Evolutionary conservation across 306 rosid species (phyloP).

Genomic region (Argentina anserina): DNA sequence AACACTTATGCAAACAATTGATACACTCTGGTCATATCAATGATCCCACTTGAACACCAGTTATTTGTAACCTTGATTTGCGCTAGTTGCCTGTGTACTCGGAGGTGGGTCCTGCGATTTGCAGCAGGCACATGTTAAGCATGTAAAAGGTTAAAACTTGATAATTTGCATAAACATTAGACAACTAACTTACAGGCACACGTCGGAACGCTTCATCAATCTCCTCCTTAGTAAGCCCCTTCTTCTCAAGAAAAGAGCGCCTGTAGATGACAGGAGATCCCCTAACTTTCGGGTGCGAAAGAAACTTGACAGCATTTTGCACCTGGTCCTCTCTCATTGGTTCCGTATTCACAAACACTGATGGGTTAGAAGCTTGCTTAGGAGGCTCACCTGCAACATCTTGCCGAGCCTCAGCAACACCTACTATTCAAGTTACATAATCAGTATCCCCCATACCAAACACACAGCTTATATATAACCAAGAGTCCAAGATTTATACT

Average conservation of each 20-base stretch:
- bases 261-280: constrained; percentile 88
- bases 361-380: constrained; percentile 44
- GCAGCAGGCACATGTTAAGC: constrained; percentile 13
- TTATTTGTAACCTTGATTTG: constrained; percentile 56
- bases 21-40: constrained; percentile 20
- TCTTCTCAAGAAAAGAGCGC: constrained; percentile 86
- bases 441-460: constrained; percentile 6
- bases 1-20: constrained; percentile 10
- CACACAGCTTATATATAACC: neutral
- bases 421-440: constrained; percentile 30
- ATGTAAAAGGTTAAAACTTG: constrained; percentile 6
- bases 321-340: constrained; percentile 93
- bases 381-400: constrained; percentile 48
- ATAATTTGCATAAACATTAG: constrained; percentile 3
- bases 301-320: constrained; percentile 89
- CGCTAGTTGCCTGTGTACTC: constrained; percentile 51
- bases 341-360: constrained; percentile 76
- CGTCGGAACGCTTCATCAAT: constrained; percentile 92
- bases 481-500: neutral
- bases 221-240: constrained; percentile 96
- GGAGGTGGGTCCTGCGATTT: constrained; percentile 68
- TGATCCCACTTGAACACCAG: constrained; percentile 9
- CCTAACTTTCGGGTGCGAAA: constrained; percentile 82
- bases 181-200: constrained; percentile 65
- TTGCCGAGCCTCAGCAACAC: constrained; percentile 42